Conservation (phyloP, 345 rosid species). For the Pistacia vera region DNA sequence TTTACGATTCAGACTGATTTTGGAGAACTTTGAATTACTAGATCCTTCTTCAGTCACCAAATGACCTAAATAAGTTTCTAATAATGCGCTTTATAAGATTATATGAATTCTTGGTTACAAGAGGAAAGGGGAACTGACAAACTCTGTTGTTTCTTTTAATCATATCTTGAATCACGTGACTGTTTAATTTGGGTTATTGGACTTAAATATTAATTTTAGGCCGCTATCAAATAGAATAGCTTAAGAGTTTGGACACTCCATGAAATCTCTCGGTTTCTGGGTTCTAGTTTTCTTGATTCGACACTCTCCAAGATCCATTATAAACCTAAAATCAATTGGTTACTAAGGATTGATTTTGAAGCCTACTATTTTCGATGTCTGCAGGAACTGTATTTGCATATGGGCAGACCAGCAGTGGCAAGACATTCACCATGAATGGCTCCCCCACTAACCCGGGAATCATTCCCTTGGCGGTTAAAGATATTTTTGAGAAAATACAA, state of each 20-base stretch:
- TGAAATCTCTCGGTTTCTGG: too few relatives aligned
- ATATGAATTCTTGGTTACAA: too few relatives aligned
- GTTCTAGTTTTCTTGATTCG: too few relatives aligned
- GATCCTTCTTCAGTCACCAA: neutral
- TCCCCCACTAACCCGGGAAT: conserved; percentile 74
- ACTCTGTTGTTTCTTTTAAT: too few relatives aligned
- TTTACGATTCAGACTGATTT: neutral
- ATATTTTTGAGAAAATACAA: conserved; percentile 62
- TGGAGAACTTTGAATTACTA: neutral
- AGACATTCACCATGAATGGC: conserved; percentile 97
- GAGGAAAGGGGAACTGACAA: too few relatives aligned
- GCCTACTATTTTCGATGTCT: neutral
- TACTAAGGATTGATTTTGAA: neutral
- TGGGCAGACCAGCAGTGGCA: conserved; percentile 99
- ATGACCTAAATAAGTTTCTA: too few relatives aligned
- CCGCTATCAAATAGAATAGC: too few relatives aligned
- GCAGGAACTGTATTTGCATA: conserved; percentile 94
- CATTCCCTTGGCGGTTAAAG: conserved; percentile 71
- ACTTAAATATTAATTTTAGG: neutral
- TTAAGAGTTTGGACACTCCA: too few relatives aligned
- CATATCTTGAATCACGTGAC: too few relatives aligned
- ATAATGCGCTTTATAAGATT: too few relatives aligned
- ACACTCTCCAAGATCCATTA: too few relatives aligned
- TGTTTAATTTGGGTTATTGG: neutral
- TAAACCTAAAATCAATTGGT: too few relatives aligned